These are phyloP conservation scores for Pycnococcus provasolii DNA, from an alignment of 139 green algal species.

Conservation along the genomic window DNA sequence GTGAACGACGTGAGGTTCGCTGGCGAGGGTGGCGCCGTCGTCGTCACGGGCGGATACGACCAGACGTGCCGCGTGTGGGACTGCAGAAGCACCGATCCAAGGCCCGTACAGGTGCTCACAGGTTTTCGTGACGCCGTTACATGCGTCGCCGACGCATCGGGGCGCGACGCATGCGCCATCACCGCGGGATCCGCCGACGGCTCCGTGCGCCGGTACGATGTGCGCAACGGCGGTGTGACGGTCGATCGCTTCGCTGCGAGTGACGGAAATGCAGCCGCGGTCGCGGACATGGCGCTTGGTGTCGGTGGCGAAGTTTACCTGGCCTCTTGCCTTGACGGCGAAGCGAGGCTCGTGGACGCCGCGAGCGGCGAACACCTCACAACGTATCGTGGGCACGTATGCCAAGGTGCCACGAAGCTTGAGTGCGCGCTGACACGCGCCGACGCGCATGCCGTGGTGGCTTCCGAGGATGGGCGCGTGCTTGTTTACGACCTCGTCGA, in stretches of 20 bases:
- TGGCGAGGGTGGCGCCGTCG: slow-evolving; percentile 45
- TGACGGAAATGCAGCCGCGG: too few relatives aligned
- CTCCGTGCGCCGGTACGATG: slow-evolving; percentile 67
- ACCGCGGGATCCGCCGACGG: slow-evolving; percentile 71
- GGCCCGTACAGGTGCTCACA: slow-evolving; percentile 67
- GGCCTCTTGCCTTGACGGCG: slow-evolving; percentile 30
- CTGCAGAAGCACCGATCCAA: slow-evolving; percentile 55
- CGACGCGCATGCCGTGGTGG: slow-evolving; percentile 61
- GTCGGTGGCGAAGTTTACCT: slow-evolving; percentile 43
- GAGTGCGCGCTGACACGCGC: slow-evolving; percentile 58
- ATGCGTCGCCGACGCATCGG: slow-evolving; percentile 39
- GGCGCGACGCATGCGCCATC: slow-evolving; percentile 31
- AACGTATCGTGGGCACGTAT: slow-evolving; percentile 45
- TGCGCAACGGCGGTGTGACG: slow-evolving; percentile 47
- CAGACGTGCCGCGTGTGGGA: slow-evolving; percentile 80
- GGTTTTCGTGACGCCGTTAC: slow-evolving; percentile 73
- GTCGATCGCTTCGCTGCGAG: neutral
- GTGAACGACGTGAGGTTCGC: slow-evolving; percentile 47
- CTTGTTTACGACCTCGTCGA: slow-evolving; percentile 79
- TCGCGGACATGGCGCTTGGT: slow-evolving; percentile 13
- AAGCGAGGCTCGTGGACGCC: neutral
- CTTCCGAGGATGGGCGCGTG: slow-evolving; percentile 68
- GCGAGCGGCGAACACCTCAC: slow-evolving; percentile 56
- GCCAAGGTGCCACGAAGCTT: slow-evolving; percentile 34
- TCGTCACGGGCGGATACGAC: slow-evolving; percentile 82